A percentile compares a stretch with the other conserved stretches of the same genome.
These are phyloP conservation scores for Talaromyces borbonicus DNA, from an alignment of 495 filamentous ascomycete species.

Conservation along the genomic window DNA sequence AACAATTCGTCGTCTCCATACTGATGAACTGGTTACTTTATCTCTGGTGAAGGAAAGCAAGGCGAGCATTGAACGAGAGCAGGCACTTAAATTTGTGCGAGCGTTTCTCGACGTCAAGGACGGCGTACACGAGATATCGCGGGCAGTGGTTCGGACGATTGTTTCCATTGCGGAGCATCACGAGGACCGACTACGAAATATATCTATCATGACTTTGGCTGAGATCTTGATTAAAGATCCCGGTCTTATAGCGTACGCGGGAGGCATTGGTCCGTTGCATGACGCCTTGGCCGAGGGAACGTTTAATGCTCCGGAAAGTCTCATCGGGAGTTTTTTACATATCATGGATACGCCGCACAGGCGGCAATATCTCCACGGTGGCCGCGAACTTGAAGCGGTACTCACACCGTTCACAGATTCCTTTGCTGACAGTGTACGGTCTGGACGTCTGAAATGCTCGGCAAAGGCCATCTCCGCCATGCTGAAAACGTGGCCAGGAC, in stretches of 20 bases:
- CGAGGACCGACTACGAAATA: conserved; percentile 79
- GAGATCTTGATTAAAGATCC: conserved; percentile 86
- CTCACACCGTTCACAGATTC: conserved; percentile 87
- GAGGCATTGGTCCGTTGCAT: conserved; percentile 70
- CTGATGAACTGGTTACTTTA: conserved; percentile 82
- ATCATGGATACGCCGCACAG: conserved; percentile 75
- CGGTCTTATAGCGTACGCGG: conserved; percentile 62
- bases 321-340: conserved; percentile 77
- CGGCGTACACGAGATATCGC: conserved; percentile 79
- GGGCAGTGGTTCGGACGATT: conserved; percentile 75
- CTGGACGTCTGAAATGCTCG: conserved; percentile 71
- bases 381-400: conserved; percentile 69
- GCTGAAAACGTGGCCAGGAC: conserved; percentile 82
- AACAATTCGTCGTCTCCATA: conserved; percentile 77
- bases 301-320: conserved; percentile 81
- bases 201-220: conserved; percentile 83
- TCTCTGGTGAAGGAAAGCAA: conserved; percentile 93
- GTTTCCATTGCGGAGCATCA: conserved; percentile 81
- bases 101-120: conserved; percentile 94
- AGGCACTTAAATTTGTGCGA: conserved; percentile 91
- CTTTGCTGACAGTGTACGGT: conserved; percentile 51
- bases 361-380: conserved; percentile 68
- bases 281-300: conserved; percentile 83
- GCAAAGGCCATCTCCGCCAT: conserved; percentile 79
- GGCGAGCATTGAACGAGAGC: conserved; percentile 90